Percentiles rank a stretch among this genome's conserved stretches.
Conservation (phyloP, 2,329 filamentous ascomycete species). For the Sporothrix sp. region DNA sequence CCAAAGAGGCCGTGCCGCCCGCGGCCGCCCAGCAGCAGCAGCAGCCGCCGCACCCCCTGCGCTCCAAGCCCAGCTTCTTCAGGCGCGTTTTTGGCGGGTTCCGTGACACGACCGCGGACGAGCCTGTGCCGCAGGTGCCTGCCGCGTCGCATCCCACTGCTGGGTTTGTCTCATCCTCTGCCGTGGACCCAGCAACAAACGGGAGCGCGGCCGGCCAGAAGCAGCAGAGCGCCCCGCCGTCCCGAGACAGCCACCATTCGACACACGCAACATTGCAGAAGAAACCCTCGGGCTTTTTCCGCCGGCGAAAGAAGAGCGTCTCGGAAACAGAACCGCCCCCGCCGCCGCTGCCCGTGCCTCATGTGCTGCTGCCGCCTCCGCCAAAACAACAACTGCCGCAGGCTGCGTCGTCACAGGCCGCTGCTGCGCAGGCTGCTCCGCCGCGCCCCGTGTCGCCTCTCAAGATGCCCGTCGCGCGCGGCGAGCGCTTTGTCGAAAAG, state of each 20-base stretch:
- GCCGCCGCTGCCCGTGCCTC: slow-evolving; percentile 46
- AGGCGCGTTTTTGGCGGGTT: slow-evolving; percentile 79
- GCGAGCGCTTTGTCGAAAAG: slow-evolving; percentile 23
- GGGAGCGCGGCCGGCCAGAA: slow-evolving; percentile 38
- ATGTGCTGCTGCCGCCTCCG: slow-evolving; percentile 13
- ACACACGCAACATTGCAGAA: slow-evolving; percentile 57
- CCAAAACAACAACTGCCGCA: slow-evolving; percentile 3
- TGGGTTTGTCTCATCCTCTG: slow-evolving; percentile 28
- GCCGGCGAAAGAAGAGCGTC: slow-evolving; percentile 82
- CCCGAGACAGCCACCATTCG: slow-evolving; percentile 40
- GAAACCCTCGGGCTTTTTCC: slow-evolving; percentile 90
- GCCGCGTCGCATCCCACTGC: slow-evolving; percentile 12
- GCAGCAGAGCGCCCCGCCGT: slow-evolving; percentile 37
- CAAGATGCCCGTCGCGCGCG: slow-evolving; percentile 25
- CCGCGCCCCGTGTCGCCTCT: slow-evolving; percentile 28
- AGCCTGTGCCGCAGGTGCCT: slow-evolving; percentile 16
- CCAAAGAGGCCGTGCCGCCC: slow-evolving; percentile 40
- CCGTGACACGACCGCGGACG: slow-evolving; percentile 34
- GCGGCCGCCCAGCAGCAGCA: slow-evolving; percentile 18
- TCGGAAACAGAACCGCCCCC: slow-evolving; percentile 51
- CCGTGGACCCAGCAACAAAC: slow-evolving; percentile 22
- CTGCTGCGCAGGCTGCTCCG: slow-evolving; percentile 25
- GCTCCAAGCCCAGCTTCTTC: slow-evolving; percentile 78
- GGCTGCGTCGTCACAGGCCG: slow-evolving; percentile 13
- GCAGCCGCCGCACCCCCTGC: slow-evolving; percentile 11